Percentiles rank a stretch among this genome's conserved stretches.
Evolutionary conservation across 78 protist genomes (phyloP).

Genomic region (slime mould (Dictyostelium discoideum)): dicty_2.7 NC_007089.4:4800001-4800500

Average conservation of each 20-base stretch:
- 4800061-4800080: neutral
- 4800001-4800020: constrained; percentile 6
- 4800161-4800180: neutral
- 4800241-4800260: neutral
- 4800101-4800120: neutral
- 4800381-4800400: constrained; percentile 14
- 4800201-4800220: no score
- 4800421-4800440: no score
- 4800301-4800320: neutral
- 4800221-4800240: no score
- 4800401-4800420: constrained; percentile 15
- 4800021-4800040: neutral
- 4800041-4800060: neutral
- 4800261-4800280: neutral
- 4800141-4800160: neutral
- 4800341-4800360: neutral
- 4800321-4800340: neutral
- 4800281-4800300: neutral
- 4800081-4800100: neutral
- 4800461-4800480: neutral
- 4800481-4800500: neutral
- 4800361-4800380: neutral
- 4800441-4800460: neutral
- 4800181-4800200: no score
- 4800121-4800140: neutral